Evolutionary conservation across 1,284 basidiomycete species (phyloP).

Genomic region (Fomitopsis palustris): DNA sequence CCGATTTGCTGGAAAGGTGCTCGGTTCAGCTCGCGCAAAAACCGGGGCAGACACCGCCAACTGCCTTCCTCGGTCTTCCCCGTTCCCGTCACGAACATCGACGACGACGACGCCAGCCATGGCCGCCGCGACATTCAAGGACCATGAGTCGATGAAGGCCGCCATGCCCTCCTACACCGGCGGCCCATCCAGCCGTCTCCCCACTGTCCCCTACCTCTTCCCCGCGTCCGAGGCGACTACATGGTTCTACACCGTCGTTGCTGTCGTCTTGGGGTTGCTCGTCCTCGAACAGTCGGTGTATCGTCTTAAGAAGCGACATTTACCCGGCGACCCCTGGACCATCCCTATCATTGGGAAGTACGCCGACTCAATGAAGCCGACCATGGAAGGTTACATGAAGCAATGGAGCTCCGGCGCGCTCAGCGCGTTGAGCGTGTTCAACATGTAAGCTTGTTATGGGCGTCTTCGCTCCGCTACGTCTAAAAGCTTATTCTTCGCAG

Average conservation of each 20-base stretch:
- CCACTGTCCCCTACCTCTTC: constrained; percentile 41
- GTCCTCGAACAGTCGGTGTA: constrained; percentile 83
- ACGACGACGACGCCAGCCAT: constrained; percentile 14
- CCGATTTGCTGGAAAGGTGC: not conserved
- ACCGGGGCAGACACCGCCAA: not conserved
- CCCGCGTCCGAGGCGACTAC: constrained; percentile 35
- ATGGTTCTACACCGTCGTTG: constrained; percentile 66
- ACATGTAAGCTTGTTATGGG: constrained; percentile 58
- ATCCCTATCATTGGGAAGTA: constrained; percentile 95
- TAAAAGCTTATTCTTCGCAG: constrained; percentile 36
- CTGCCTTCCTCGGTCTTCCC: constrained; percentile 4
- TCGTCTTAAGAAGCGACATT: constrained; percentile 80
- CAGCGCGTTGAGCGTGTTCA: constrained; percentile 89
- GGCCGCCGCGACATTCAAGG: constrained; percentile 26
- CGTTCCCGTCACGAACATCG: constrained; percentile 4
- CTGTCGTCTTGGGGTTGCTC: constrained; percentile 63
- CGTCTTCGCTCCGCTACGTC: not conserved
- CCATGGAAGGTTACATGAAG: constrained; percentile 84
- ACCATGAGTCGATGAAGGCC: constrained; percentile 33
- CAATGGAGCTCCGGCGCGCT: constrained; percentile 88
- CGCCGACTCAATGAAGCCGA: constrained; percentile 83
- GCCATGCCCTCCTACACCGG: constrained; percentile 42
- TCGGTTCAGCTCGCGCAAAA: not conserved
- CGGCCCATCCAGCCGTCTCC: constrained; percentile 41
- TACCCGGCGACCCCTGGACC: constrained; percentile 88